Evolutionary conservation across 1,139 yeast genomes (phyloP).

Genomic region (Kodamaea ohmeri): DNA sequence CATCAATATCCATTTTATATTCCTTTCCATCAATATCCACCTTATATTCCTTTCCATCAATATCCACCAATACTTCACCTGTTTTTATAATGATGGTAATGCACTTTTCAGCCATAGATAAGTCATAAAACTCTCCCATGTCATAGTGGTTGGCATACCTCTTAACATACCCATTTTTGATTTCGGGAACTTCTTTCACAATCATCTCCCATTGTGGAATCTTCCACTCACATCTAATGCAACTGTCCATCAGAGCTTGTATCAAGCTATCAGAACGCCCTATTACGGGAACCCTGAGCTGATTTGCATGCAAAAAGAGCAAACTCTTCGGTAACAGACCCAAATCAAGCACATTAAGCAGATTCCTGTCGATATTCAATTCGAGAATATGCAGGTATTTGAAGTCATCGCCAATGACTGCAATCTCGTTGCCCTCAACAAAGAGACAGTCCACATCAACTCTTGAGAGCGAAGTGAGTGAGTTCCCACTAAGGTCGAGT

Average conservation of each 20-base stretch:
- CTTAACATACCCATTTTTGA: background rate
- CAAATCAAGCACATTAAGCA: background rate
- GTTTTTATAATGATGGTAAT: background rate
- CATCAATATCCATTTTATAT: no score
- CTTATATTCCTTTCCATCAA: no score
- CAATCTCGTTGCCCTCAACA: background rate
- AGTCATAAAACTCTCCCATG: background rate
- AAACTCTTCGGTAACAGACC: background rate
- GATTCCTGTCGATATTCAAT: background rate
- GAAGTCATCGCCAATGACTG: background rate
- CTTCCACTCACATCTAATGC: background rate
- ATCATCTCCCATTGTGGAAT: no score
- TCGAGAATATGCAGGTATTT: background rate
- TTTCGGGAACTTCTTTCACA: background rate
- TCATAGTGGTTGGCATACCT: background rate
- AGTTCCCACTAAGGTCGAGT: background rate
- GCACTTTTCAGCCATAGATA: background rate
- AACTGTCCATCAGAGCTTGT: background rate
- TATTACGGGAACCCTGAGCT: background rate
- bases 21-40: no score
- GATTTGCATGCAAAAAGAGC: background rate
- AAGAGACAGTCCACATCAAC: background rate
- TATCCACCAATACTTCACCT: background rate
- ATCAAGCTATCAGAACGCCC: background rate
- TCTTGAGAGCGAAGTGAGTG: background rate